Evolutionary conservation across 768 basidiomycete species (phyloP).

Genomic region (Mycena rosella): DNA sequence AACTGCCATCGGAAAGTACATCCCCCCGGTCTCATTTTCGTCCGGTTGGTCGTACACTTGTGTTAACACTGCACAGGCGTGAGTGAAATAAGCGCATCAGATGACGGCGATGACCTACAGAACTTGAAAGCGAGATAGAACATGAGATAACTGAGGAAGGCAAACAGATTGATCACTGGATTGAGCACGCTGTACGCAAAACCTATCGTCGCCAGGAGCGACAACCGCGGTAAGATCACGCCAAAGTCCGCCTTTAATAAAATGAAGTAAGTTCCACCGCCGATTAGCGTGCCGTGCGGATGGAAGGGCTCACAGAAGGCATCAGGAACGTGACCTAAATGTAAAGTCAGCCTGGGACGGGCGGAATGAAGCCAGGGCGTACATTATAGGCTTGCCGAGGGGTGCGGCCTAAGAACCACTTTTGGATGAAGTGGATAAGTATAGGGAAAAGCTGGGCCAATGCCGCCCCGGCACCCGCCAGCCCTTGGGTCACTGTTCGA

Average conservation of each 20-base stretch:
- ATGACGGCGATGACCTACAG: slow-evolving; percentile 46
- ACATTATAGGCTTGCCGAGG: slow-evolving; percentile 69
- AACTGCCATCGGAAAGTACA: slow-evolving; percentile 61
- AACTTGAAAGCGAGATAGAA: slow-evolving; percentile 74
- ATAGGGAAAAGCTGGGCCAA: slow-evolving; percentile 68
- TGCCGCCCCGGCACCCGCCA: slow-evolving; percentile 64
- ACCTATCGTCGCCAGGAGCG: slow-evolving; percentile 64
- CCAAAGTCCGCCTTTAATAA: slow-evolving; percentile 61
- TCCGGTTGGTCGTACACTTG: slow-evolving; percentile 68
- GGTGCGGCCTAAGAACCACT: slow-evolving; percentile 77
- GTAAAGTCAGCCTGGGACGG: not conserved
- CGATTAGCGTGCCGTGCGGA: not conserved
- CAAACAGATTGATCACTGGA: slow-evolving; percentile 76
- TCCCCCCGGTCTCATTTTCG: slow-evolving; percentile 60
- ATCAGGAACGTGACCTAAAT: slow-evolving; percentile 63
- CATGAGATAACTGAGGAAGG: slow-evolving; percentile 68
- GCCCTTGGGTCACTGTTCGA: slow-evolving; percentile 60
- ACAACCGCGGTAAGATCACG: slow-evolving; percentile 61
- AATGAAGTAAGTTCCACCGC: not conserved
- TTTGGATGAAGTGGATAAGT: slow-evolving; percentile 69
- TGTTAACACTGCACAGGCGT: slow-evolving; percentile 55
- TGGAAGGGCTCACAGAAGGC: slow-evolving; percentile 58
- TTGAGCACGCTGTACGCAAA: slow-evolving; percentile 74
- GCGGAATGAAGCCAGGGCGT: slow-evolving; percentile 19
- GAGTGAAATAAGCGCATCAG: not conserved